These are phyloP conservation scores for Rickenella mellea DNA, from an alignment of 768 basidiomycete species.

Conservation along the genomic window DNA sequence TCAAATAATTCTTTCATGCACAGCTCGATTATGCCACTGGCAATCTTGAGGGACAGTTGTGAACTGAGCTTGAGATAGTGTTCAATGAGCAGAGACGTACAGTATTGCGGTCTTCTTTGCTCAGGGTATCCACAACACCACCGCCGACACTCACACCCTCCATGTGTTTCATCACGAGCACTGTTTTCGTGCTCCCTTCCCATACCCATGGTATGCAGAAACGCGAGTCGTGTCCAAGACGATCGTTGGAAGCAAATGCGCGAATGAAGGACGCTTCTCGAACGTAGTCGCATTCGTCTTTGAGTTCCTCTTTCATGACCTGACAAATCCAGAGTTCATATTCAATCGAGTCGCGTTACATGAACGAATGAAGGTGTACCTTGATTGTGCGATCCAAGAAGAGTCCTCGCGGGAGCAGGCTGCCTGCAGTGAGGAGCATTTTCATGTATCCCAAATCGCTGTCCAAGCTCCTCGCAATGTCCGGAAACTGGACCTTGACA, in stretches of 20 bases:
- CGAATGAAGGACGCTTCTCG: slow-evolving; percentile 71
- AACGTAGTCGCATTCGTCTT: slow-evolving; percentile 86
- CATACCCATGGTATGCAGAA: slow-evolving; percentile 86
- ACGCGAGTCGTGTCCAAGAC: slow-evolving; percentile 46
- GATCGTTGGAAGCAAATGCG: slow-evolving; percentile 42
- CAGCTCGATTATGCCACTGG: slow-evolving; percentile 68
- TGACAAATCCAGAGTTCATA: slow-evolving; percentile 14
- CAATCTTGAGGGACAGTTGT: slow-evolving; percentile 48
- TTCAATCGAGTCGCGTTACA: background rate
- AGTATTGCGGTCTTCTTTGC: slow-evolving; percentile 60
- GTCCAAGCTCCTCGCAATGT: slow-evolving; percentile 76
- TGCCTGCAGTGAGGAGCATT: slow-evolving; percentile 69
- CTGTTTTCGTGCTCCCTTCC: slow-evolving; percentile 68
- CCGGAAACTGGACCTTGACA: slow-evolving; percentile 93
- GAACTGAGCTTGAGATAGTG: slow-evolving; percentile 3
- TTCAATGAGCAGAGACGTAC: slow-evolving; percentile 32
- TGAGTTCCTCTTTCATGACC: slow-evolving; percentile 85
- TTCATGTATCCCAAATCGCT: slow-evolving; percentile 85
- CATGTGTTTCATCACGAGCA: slow-evolving; percentile 86
- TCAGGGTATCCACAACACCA: slow-evolving; percentile 39
- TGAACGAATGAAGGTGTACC: slow-evolving; percentile 22
- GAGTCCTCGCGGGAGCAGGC: slow-evolving; percentile 76
- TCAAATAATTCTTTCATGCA: slow-evolving; percentile 87
- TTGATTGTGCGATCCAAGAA: slow-evolving; percentile 85
- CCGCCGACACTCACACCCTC: slow-evolving; percentile 76